phyloP scores from a whole-genome alignment of 352 stramenopile species.

The Elongisporangium undulatum region DNA sequence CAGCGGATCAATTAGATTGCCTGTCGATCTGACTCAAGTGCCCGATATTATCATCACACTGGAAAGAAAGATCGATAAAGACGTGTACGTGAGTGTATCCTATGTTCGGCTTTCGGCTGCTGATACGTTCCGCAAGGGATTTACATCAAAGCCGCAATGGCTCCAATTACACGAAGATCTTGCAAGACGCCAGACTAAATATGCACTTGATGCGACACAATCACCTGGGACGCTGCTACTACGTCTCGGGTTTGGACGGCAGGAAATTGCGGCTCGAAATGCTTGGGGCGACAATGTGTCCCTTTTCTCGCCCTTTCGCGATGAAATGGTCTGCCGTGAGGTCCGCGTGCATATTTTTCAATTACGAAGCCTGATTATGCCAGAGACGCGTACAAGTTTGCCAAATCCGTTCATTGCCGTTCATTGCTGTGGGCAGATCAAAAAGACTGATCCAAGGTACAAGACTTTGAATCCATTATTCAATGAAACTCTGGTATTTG shows the following conservation, averaged over 20 bases:
- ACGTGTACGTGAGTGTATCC: slow-evolving; percentile 54
- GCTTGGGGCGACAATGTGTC: slow-evolving; percentile 39
- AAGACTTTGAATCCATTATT: slow-evolving; percentile 76
- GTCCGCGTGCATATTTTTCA: slow-evolving; percentile 87
- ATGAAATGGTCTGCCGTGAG: slow-evolving; percentile 45
- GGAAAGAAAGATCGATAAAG: slow-evolving; percentile 49
- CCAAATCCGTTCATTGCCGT: slow-evolving; percentile 81
- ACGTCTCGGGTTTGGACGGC: slow-evolving; percentile 55
- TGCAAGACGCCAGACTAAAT: slow-evolving; percentile 45
- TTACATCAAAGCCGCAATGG: slow-evolving; percentile 47
- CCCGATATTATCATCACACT: slow-evolving; percentile 68
- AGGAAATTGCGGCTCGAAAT: slow-evolving; percentile 55
- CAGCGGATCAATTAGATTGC: slow-evolving; percentile 41
- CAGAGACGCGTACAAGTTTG: slow-evolving; percentile 32
- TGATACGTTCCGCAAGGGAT: slow-evolving; percentile 38
- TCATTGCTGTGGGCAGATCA: slow-evolving; percentile 55
- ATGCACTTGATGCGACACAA: slow-evolving; percentile 45
- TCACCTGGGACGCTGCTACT: slow-evolving; percentile 48
- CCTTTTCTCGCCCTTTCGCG: slow-evolving; percentile 44
- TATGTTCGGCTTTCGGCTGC: slow-evolving; percentile 37
- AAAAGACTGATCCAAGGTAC: slow-evolving; percentile 34
- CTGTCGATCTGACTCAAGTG: slow-evolving; percentile 62
- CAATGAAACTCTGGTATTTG: slow-evolving; percentile 77
- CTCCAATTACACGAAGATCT: slow-evolving; percentile 56
- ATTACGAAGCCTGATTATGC: slow-evolving; percentile 47